A percentile compares a stretch with the other conserved stretches of the same genome.
These are phyloP conservation scores for Ceriops decandra DNA, from an alignment of 345 rosid species.

Conservation along the genomic window DNA sequence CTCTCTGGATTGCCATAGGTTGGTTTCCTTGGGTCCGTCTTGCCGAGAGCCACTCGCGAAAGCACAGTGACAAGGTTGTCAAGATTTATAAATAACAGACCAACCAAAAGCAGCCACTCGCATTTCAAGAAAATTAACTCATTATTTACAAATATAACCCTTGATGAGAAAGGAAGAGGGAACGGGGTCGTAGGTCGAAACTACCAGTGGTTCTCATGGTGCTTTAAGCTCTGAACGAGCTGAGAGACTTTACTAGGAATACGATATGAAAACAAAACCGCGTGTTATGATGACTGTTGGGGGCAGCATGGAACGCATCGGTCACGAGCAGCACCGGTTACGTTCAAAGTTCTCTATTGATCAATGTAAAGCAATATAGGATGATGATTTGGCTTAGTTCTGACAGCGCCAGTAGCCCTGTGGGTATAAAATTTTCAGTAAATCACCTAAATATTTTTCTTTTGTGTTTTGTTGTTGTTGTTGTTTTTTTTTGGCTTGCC, in stretches of 20 bases:
- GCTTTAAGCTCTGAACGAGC: constrained; percentile 28
- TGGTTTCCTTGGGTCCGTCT: constrained; percentile 14
- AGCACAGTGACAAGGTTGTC: no score
- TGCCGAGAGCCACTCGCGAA: no score
- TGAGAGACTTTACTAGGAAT: neutral
- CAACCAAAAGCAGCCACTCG: constrained; percentile 21
- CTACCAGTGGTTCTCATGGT: constrained; percentile 25
- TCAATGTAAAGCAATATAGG: constrained; percentile 1
- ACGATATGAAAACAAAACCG: neutral
- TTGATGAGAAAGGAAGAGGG: constrained; percentile 5
- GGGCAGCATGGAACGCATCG: constrained; percentile 36
- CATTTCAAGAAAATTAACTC: neutral
- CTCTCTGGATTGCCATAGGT: constrained; percentile 10
- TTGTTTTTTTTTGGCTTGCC: no score
- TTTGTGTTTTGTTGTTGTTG: no score
- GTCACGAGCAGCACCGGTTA: constrained; percentile 35
- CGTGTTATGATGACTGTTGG: constrained; percentile 25
- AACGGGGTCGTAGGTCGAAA: constrained; percentile 6
- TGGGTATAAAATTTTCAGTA: no score
- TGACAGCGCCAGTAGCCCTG: neutral
- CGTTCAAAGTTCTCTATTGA: constrained; percentile 8
- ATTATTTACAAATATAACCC: no score
- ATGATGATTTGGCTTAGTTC: constrained; percentile 7
- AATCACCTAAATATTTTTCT: no score
- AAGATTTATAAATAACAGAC: neutral